Evolutionary conservation across 1,284 basidiomycete species (phyloP).

Genomic region (Neonothopanus nambi): DNA sequence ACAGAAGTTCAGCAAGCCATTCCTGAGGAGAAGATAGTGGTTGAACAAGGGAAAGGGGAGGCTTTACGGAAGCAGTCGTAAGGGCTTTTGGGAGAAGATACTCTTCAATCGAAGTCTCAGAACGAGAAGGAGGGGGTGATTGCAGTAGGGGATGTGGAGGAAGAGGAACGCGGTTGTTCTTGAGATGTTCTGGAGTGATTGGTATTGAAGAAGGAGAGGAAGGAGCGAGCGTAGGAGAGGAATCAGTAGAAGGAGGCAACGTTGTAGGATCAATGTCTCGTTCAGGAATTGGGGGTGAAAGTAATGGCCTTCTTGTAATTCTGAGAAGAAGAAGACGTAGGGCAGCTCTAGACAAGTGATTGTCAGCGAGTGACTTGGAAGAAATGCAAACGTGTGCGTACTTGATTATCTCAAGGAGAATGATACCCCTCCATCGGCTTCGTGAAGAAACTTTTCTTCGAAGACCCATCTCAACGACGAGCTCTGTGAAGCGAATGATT

Average conservation of each 20-base stretch:
- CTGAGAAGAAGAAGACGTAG: conserved; percentile 72
- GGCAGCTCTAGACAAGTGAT: conserved; percentile 52
- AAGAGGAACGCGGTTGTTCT: conserved; percentile 73
- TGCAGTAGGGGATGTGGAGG: conserved; percentile 58
- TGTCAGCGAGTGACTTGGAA: conserved; percentile 9
- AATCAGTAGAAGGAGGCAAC: conserved; percentile 56
- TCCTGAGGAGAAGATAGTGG: conserved; percentile 62
- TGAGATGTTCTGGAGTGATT: conserved; percentile 70
- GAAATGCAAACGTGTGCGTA: conserved; percentile 38
- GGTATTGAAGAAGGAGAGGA: conserved; percentile 56
- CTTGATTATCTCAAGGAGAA: conserved; percentile 81
- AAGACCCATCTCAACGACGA: conserved; percentile 87
- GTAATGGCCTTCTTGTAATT: conserved; percentile 72
- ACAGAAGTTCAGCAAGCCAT: conserved; percentile 69
- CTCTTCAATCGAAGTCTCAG: conserved; percentile 66
- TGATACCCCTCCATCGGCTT: conserved; percentile 69
- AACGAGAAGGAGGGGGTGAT: conserved; percentile 48
- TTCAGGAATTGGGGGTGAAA: conserved; percentile 79
- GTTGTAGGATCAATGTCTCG: conserved; percentile 80
- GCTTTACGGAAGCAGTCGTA: conserved; percentile 67
- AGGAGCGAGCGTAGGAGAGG: conserved; percentile 58
- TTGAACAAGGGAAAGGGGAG: conserved; percentile 62
- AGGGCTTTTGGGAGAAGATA: conserved; percentile 79
- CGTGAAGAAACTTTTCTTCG: conserved; percentile 63
- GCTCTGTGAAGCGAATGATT: conserved; percentile 75